Evolutionary conservation across 345 rosid genomes (phyloP), one percentile per base, ranked within the genome.

Genomic region (Lagerstroemia speciosa): DNA sequence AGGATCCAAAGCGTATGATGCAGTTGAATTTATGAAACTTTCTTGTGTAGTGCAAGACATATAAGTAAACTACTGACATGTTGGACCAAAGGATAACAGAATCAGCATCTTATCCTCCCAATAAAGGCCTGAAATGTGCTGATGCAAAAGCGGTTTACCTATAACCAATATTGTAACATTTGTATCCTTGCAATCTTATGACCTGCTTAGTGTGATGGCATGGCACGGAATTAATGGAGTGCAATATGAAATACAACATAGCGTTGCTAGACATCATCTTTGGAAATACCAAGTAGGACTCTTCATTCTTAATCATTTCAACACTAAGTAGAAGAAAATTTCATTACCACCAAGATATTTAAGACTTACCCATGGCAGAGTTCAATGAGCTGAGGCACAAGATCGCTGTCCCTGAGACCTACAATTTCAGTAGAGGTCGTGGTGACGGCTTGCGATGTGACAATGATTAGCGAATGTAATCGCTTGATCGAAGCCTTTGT

Each of bases 331-430:
- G 29, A 11, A n/a, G 1, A 1, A 40, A 64, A 71, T 64, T 38
- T 34, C 32, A 24, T 38, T 40, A 15, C n/a, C 10, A 17, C 19
- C 43, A 38, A 12, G 50, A 26, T 33, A 24, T 29, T 37, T 26
- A 38, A 26, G 19, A 71, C 83, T 60, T 83, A 94, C 99, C 93
- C 98, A 55, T 89, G 98, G 75, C 96, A 91, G 67, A 94, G 88
- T 50, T 88, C 93, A 73, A 87, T 84, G 69, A 94, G 90, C 80
- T 87, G 96, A 14, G 99, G 98, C 73, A 94, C 96, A 71, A 94
- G 98, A 79, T 85, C 88, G 70, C 85, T 77, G 82, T 94, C 96
- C 68, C 98, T 85, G 22, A 91, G 97, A 61, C 83, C 82, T 33
- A 82, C 69, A 71, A 94, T 91, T 30, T 90, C 93, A 36, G 84